These are phyloP conservation scores for Danielia reshetovae DNA, from an alignment of 805 yeast species.

Conservation along the genomic window DNA sequence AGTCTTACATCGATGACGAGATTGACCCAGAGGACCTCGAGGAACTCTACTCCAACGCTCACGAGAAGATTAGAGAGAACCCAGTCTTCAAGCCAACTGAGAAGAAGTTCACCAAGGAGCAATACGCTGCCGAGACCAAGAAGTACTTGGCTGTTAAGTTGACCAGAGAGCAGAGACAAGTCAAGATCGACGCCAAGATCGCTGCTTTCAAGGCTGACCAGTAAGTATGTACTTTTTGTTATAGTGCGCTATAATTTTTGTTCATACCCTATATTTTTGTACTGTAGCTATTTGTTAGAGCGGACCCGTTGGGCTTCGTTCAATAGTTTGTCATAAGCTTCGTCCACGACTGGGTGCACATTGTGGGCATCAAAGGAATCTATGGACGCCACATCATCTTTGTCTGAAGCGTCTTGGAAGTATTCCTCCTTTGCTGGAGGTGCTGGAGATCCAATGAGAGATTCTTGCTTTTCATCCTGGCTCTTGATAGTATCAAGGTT, in stretches of 20 bases:
- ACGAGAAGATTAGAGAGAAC: slow-evolving; percentile 93
- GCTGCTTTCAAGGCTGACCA: slow-evolving; percentile 73
- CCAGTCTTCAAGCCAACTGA: slow-evolving; percentile 87
- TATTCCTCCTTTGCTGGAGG: slow-evolving; percentile 1
- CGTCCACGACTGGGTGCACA: slow-evolving; percentile 54
- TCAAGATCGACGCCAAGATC: slow-evolving; percentile 87
- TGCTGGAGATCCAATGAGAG: neutral
- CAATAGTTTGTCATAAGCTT: slow-evolving; percentile 66
- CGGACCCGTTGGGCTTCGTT: slow-evolving; percentile 65
- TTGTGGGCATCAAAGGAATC: slow-evolving; percentile 23
- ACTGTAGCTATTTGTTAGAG: slow-evolving; percentile 34
- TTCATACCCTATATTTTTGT: neutral
- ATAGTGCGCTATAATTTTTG: slow-evolving; percentile 2
- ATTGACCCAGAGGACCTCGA: slow-evolving; percentile 95
- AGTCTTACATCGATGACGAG: slow-evolving; percentile 94
- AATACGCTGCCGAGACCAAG: slow-evolving; percentile 95
- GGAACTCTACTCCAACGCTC: slow-evolving; percentile 93
- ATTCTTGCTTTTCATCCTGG: neutral
- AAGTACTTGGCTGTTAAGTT: slow-evolving; percentile 86
- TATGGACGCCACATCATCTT: slow-evolving; percentile 23
- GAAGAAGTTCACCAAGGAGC: slow-evolving; percentile 94
- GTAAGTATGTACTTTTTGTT: slow-evolving; percentile 18
- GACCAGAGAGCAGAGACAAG: slow-evolving; percentile 88
- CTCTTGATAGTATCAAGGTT: slow-evolving; percentile 11
- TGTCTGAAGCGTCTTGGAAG: slow-evolving; percentile 6